Base-by-base conservation (phyloP, 441 rosid species). In the Brassica balearica region DNA sequence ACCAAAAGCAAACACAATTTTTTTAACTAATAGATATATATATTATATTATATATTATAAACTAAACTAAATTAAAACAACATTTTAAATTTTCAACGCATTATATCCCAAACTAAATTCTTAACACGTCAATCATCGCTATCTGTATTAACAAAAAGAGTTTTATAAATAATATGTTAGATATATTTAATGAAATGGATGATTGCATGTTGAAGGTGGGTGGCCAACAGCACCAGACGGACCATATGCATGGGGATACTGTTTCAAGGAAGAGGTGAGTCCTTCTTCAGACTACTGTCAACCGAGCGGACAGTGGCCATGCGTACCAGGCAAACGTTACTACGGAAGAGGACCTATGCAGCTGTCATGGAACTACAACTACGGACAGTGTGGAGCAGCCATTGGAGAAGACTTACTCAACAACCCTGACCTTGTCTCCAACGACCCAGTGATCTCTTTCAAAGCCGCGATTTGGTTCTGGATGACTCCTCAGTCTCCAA, bases 321-420 rank as follows among this genome's bases (percentile, higher is more conserved):
- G 60, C 5, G 23, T 11, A 55, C 23, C 23, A 7, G 60, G 60
- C 23, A 55, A 55, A 55, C 23, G 60, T 8, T 55, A 55, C 60
- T 17, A 55, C 60, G 60, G 60, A 55, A 55, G 60, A 55, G 60
- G 60, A 17, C 60, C 60, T 1, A 55, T 55, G 60, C 60, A 55
- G 60, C 60, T 55, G 11, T 15, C 60, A 5, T 55, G 60, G 60
- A 55, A 55, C 60, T 55, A 55, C 60, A 55, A 55, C 60, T 55
- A 55, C 5, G 60, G 60, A 55, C 23, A 55, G 2, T 55, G 60
- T 55, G 60, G 60, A 7, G 23, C 23, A 55, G 60, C 23, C 60
- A 0, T 55, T 55, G 23, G 60, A 2, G 10, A 2, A 0, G 60
- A 55, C 60, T 55, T 55, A 8, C 60, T 55, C 60, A 55, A 55